These are phyloP conservation scores for Erythrophleum ivorense DNA, from an alignment of 331 rosid species.

Conservation along the genomic window DNA sequence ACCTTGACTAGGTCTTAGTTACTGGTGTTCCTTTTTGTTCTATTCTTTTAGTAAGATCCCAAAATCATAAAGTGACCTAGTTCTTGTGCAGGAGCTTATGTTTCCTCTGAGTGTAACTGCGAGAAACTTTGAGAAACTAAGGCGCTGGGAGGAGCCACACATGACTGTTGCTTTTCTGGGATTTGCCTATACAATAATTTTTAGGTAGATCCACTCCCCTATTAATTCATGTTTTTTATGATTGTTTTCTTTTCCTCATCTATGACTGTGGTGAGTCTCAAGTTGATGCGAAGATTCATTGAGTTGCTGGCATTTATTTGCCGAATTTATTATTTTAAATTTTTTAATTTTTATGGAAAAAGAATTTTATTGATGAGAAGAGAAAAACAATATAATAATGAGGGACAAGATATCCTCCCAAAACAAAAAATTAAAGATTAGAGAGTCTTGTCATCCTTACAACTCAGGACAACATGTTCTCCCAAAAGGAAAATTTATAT, in stretches of 20 bases:
- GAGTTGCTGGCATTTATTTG: constrained; percentile 3
- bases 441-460: background rate
- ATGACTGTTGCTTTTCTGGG: constrained; percentile 82
- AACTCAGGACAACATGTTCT: background rate
- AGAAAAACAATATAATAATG: background rate
- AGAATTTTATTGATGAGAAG: background rate
- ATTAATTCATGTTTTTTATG: constrained; percentile 23
- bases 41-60: constrained; percentile 21
- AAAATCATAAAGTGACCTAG: constrained; percentile 17
- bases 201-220: constrained; percentile 60
- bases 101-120: constrained; percentile 64
- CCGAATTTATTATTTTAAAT: background rate
- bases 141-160: constrained; percentile 93
- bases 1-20: constrained; percentile 15
- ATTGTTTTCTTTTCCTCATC: constrained; percentile 17
- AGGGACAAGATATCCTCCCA: background rate
- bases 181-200: constrained; percentile 63
- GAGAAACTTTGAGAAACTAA: constrained; percentile 72
- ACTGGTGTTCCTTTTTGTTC: constrained; percentile 23
- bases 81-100: constrained; percentile 78
- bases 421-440: background rate
- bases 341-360: background rate
- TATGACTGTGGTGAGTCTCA: constrained; percentile 14
- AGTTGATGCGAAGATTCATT: constrained; percentile 31
- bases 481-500: background rate